Base-by-base conservation (phyloP, 1,284 basidiomycete genomes). In the Marasmius fiardii region DNA sequence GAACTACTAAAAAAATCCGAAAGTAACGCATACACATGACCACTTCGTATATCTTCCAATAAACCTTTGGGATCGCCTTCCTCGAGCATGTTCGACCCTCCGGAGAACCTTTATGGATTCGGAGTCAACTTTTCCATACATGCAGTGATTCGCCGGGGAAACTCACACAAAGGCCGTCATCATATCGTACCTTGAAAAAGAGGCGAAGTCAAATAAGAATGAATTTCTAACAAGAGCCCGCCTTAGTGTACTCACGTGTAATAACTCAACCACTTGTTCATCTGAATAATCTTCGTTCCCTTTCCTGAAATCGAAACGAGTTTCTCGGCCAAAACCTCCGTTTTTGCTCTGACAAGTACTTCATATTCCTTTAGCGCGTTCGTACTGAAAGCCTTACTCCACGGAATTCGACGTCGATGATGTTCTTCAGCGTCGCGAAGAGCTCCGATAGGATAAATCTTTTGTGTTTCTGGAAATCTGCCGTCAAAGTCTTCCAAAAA, bases 301-400 rank as follows among this genome's bases (percentile, higher is more conserved):
- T 65, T 6, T 58, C 60, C 50, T 71, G 70, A 24, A 61, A 58
- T 28, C 68, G 69, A 2, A 83, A 64, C 2, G 65, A 64, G 0
- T 77, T 69, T 1, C 79, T 70, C 3, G 86, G 68, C 56, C 82
- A 75, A 5, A n/a, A n/a, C n/a, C n/a, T 63, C 55, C 0, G 68
- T 71, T 11, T 79, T 68, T 31, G 66, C 72, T 1, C 69, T 68
- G 3, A 86, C 68, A 4, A 80, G 71, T 0, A 62, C 64, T 61
- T 84, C 78, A 61, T 85, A 86, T 11, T 74, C 78, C 59, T 77
- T 79, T 16, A 86, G 59, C 4, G 82, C 77, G 7, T 69, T 60
- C 6, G 76, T 68, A 58, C 70, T 81, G 64, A 87, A 77, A 0
- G 74, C 85, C 28, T 78, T 74, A 18, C 76, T 77, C 85, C 85